Conservation (phyloP, 1,139 yeast species). For the Meyerozyma carpophila region DNA sequence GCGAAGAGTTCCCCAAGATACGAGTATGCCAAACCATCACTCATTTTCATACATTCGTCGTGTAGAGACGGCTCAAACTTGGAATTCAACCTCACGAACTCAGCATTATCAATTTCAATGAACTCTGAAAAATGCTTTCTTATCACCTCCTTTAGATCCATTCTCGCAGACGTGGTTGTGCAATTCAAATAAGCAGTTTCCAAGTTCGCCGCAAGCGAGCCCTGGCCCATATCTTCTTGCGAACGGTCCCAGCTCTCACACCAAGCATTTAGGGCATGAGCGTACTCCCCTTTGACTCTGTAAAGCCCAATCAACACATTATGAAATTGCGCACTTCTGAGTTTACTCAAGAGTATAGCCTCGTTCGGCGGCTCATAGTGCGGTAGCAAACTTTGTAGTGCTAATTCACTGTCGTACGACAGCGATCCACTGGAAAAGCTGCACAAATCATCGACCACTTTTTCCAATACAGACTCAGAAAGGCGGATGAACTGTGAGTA, state of each 20-base stretch:
- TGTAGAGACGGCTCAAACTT: slow-evolving; percentile 36
- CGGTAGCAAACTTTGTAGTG: slow-evolving; percentile 63
- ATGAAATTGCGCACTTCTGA: slow-evolving; percentile 50
- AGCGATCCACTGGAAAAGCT: slow-evolving; percentile 28
- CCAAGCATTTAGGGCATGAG: slow-evolving; percentile 44
- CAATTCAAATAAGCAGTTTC: slow-evolving; percentile 34
- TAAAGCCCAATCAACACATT: slow-evolving; percentile 57
- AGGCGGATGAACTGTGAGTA: slow-evolving; percentile 72
- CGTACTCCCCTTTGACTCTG: slow-evolving; percentile 45
- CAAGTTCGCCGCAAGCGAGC: slow-evolving; percentile 23
- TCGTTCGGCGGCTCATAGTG: slow-evolving; percentile 53
- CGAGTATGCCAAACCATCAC: slow-evolving; percentile 18
- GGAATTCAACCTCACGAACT: slow-evolving; percentile 33
- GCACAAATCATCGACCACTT: slow-evolving; percentile 49
- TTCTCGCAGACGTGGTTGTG: slow-evolving; percentile 23
- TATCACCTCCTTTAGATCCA: slow-evolving; percentile 29
- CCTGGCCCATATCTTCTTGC: slow-evolving; percentile 4
- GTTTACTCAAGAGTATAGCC: slow-evolving; percentile 40
- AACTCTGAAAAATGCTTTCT: slow-evolving; percentile 32
- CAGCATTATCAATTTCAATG: slow-evolving; percentile 26
- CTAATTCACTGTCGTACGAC: slow-evolving; percentile 64
- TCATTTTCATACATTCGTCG: slow-evolving; percentile 22
- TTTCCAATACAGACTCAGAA: slow-evolving; percentile 51
- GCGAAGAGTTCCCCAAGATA: slow-evolving; percentile 24
- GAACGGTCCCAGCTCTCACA: slow-evolving; percentile 12